These are phyloP conservation scores for Gaultheria prostrata DNA, from an alignment of 148 eudicot genomes.

Conservation along the genomic window DNA sequence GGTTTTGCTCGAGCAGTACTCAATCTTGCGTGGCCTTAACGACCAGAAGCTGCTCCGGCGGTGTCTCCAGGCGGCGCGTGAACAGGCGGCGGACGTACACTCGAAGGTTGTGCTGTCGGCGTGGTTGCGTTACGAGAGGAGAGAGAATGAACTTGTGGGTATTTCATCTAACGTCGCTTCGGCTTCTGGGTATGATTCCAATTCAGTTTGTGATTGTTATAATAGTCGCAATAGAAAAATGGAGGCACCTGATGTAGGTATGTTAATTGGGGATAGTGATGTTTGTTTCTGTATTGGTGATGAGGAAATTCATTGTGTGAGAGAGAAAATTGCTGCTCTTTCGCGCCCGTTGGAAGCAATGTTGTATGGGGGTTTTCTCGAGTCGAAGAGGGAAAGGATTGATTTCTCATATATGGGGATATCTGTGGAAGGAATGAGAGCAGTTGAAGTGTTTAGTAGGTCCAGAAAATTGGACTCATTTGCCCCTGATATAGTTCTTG, in stretches of 20 bases:
- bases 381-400: constrained; percentile 55
- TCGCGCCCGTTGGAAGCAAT: constrained; percentile 69
- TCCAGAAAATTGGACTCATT: constrained; percentile 44
- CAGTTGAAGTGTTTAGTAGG: constrained; percentile 72
- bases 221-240: constrained; percentile 7
- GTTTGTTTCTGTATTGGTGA: constrained; percentile 46
- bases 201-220: constrained; percentile 32
- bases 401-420: constrained; percentile 55
- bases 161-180: constrained; percentile 29
- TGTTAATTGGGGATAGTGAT: constrained; percentile 18
- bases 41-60: constrained; percentile 43
- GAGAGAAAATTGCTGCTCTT: constrained; percentile 51
- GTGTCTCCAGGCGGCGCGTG: constrained; percentile 44
- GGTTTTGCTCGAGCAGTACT: constrained; percentile 42
- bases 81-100: constrained; percentile 44
- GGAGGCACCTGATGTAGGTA: not conserved
- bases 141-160: constrained; percentile 52
- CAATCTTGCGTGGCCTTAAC: constrained; percentile 31
- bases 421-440: constrained; percentile 58
- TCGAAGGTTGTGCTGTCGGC: constrained; percentile 50
- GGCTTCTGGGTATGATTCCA: constrained; percentile 26
- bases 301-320: constrained; percentile 60
- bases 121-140: constrained; percentile 50
- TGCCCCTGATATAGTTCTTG: constrained; percentile 55
- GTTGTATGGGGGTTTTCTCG: constrained; percentile 66